A percentile compares a stretch with the other conserved stretches of the same genome.
phyloP scores from a whole-genome alignment of 441 rosid species.

The Rhodomyrtus psidioides region DNA sequence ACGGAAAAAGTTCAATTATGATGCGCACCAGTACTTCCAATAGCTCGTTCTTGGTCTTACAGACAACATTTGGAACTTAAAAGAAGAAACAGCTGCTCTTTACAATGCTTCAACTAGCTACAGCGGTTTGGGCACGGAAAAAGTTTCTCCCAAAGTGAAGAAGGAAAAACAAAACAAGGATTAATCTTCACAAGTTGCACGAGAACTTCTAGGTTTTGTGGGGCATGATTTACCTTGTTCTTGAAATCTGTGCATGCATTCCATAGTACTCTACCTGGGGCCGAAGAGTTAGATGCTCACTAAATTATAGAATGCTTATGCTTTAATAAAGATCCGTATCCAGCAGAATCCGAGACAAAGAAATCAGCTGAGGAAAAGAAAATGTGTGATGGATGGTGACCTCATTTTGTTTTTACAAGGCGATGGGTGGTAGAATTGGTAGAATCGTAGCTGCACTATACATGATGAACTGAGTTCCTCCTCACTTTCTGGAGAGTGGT shows the following conservation, averaged over 20 bases:
- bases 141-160: background rate
- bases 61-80: background rate
- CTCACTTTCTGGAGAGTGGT: background rate
- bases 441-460: background rate
- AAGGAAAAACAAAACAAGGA: background rate
- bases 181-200: background rate
- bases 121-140: background rate
- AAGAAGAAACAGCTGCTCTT: background rate
- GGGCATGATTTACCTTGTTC: background rate
- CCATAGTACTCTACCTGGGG: background rate
- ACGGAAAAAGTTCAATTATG: background rate
- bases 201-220: background rate
- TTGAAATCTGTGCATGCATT: background rate
- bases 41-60: background rate
- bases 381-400: background rate
- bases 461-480: background rate
- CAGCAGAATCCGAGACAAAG: background rate
- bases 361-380: background rate
- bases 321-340: background rate
- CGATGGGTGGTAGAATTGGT: background rate
- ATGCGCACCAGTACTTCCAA: background rate
- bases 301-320: background rate
- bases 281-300: background rate
- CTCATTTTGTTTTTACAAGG: background rate
- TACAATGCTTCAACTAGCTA: background rate